phyloP scores from a whole-genome alignment of 1,284 basidiomycete genomes.

The Cystobasidium pallidum region DNA sequence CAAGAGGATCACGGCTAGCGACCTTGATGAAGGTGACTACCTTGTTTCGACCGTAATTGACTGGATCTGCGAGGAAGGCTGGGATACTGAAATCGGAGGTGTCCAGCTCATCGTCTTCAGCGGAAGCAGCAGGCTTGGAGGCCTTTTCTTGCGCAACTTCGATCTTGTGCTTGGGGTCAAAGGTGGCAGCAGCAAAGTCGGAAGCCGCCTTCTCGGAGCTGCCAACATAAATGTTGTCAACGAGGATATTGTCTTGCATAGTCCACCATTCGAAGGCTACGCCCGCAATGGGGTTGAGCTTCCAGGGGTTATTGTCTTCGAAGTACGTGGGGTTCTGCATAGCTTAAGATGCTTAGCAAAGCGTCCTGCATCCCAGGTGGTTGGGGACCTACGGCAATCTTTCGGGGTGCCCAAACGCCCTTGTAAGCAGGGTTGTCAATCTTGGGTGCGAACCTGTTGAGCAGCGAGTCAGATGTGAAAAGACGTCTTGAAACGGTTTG shows the following conservation, averaged over 20 bases:
- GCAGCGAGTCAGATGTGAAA: not conserved
- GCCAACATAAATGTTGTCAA: constrained; percentile 74
- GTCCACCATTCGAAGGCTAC: constrained; percentile 86
- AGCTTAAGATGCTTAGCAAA: too few relatives aligned
- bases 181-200: constrained; percentile 78
- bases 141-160: constrained; percentile 58
- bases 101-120: constrained; percentile 52
- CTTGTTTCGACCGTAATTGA: constrained; percentile 76
- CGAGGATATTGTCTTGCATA: constrained; percentile 96
- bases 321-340: constrained; percentile 82
- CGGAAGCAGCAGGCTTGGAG: constrained; percentile 49
- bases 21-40: constrained; percentile 72
- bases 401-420: constrained; percentile 86
- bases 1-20: constrained; percentile 71
- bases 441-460: constrained; percentile 65
- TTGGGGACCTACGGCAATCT: constrained; percentile 67
- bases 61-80: constrained; percentile 64
- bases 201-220: constrained; percentile 82
- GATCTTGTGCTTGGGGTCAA: constrained; percentile 71
- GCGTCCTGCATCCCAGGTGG: too few relatives aligned
- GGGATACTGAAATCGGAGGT: constrained; percentile 48
- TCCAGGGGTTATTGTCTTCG: constrained; percentile 82
- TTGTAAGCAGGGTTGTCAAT: constrained; percentile 98
- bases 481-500: not conserved
- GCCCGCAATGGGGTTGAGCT: constrained; percentile 79